Evolutionary conservation across 331 rosid genomes (phyloP), one percentile per base, ranked within the genome.

Genomic region (Saraca asoca): DNA sequence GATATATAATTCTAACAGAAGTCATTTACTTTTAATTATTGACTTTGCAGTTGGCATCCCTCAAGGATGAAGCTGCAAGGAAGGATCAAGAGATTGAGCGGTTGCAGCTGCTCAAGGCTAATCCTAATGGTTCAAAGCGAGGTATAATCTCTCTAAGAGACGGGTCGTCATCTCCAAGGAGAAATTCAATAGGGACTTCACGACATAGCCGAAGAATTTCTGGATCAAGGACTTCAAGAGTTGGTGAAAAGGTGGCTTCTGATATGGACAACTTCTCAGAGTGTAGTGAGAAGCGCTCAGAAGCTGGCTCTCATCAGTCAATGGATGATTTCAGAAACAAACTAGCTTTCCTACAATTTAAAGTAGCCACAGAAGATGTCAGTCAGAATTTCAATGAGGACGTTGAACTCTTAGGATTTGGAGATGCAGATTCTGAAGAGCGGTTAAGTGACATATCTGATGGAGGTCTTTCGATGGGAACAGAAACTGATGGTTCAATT

Each of bases 391-490:
- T 69, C 33, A 85, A 67, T 46, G 99, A 94, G 49, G 99, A 94
- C 79, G 60, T 82, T 52, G 99, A 90, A 39, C 97, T 94, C 51
- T 58, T 90, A 60, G 78, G 95, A 68, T 88, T 94, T 75, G 96
- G 93, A 18, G 91, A 88, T 64, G 98, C 77, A 38, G 97, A 90
- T 85, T 82, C 99, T 4, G 96, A 89, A 62, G 99, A 88, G 91
- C 81, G 97, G 74, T 76, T 94, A 74, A 94, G 99, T 53, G 99
- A 94, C 79, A 94, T 94, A 78, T 94, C 99, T 48, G 97, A 94
- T 53, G 88, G 99, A n/a, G 99, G 75, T 69, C 97, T 94, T 62
- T 94, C 99, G 33, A 94, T 94, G 99, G 99, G 99, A 75, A 88
- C 99, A 20, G 99, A 94, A 88, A 94, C 99, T 12, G 99, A 94